Percentiles rank a stretch among this genome's conserved stretches.
Conservation (phyloP, 257 asterid species). For the Nicotiana undulata region DNA sequence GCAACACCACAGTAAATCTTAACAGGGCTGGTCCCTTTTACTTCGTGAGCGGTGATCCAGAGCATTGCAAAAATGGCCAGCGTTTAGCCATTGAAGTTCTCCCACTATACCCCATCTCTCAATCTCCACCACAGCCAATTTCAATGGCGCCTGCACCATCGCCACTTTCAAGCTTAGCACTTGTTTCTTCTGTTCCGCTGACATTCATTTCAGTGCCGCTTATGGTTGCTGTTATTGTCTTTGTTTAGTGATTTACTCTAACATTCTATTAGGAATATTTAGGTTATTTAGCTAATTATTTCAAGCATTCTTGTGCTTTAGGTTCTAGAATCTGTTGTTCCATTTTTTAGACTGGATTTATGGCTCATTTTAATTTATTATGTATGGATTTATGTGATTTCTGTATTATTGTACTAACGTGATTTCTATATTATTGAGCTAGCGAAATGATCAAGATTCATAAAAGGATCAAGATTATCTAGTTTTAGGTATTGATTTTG, state of each 20-base stretch:
- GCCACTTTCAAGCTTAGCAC: conserved; percentile 17
- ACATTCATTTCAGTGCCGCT: neutral
- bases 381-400: neutral
- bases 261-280: neutral
- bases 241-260: neutral
- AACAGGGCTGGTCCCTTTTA: conserved; percentile 38
- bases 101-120: conserved; percentile 17
- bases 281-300: neutral
- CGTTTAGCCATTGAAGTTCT: conserved; percentile 43
- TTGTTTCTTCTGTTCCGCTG: neutral
- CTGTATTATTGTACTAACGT: too few relatives aligned
- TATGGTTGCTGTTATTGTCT: neutral
- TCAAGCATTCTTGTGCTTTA: neutral
- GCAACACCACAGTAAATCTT: conserved; percentile 42
- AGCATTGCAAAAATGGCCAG: conserved; percentile 57
- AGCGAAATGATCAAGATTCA: too few relatives aligned
- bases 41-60: conserved; percentile 46
- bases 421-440: too few relatives aligned
- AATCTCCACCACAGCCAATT: conserved; percentile 5
- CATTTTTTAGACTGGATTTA: neutral
- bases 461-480: too few relatives aligned
- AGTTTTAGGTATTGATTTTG: too few relatives aligned
- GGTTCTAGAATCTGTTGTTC: neutral
- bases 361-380: neutral
- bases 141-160: conserved; percentile 26